These are phyloP conservation scores for Backusella mclennaniae DNA, from an alignment of 192 early-diverging fungal species.

Conservation along the genomic window DNA sequence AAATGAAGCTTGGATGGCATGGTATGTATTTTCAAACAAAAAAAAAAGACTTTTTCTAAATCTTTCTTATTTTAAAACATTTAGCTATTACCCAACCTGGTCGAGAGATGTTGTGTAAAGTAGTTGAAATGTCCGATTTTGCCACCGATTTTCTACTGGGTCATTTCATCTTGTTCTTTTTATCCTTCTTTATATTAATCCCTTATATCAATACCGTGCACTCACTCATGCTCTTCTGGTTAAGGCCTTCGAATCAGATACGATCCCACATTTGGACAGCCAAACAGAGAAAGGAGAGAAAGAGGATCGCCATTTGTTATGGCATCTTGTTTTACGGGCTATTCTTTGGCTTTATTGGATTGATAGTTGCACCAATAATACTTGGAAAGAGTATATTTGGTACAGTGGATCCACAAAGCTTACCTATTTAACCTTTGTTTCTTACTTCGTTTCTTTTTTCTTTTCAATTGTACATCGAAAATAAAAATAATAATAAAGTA, in stretches of 20 bases:
- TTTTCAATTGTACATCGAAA: not conserved
- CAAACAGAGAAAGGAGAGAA: slow-evolving; percentile 60
- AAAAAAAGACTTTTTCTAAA: not conserved
- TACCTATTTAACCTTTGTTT: not conserved
- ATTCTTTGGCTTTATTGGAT: slow-evolving; percentile 59
- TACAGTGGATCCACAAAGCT: not conserved
- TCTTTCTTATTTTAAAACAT: slow-evolving; percentile 15
- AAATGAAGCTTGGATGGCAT: slow-evolving; percentile 37
- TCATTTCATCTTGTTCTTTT: slow-evolving; percentile 73
- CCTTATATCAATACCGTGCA: slow-evolving; percentile 74
- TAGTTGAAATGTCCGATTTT: slow-evolving; percentile 81
- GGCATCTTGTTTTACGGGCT: slow-evolving; percentile 65
- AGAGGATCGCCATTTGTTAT: slow-evolving; percentile 63
- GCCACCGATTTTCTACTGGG: slow-evolving; percentile 77
- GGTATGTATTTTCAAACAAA: slow-evolving; percentile 20
- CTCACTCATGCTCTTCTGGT: slow-evolving; percentile 82
- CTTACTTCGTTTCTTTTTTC: not conserved
- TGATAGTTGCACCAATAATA: slow-evolving; percentile 64
- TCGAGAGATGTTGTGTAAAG: slow-evolving; percentile 82
- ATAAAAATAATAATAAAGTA: not conserved
- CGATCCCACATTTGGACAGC: slow-evolving; percentile 71
- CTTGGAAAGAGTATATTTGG: slow-evolving; percentile 24
- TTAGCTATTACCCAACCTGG: slow-evolving; percentile 66
- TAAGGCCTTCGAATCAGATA: slow-evolving; percentile 78
- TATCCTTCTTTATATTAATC: slow-evolving; percentile 69